These are phyloP conservation scores for Aspergillus cejpii DNA, from an alignment of 2,329 filamentous ascomycete species.

Conservation along the genomic window DNA sequence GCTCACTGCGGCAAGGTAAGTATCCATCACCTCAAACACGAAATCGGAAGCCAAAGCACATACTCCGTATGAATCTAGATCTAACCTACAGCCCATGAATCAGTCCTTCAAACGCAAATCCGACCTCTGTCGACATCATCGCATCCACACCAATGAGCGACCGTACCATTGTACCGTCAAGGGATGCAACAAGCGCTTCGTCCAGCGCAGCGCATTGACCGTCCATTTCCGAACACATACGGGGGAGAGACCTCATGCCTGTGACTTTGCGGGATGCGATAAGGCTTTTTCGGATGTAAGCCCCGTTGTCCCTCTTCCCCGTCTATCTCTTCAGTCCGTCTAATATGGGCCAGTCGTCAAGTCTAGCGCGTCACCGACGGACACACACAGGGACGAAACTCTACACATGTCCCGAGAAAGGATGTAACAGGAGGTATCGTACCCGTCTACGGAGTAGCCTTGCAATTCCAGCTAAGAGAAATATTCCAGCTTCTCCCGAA, in stretches of 20 bases:
- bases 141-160: slow-evolving; percentile 45
- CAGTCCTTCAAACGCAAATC: slow-evolving; percentile 48
- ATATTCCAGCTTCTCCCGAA: slow-evolving; percentile 33
- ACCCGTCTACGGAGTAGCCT: too few species aligned
- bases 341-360: slow-evolving; percentile 39
- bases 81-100: too few species aligned
- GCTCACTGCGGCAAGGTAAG: neutral
- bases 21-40: neutral
- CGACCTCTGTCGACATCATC: slow-evolving; percentile 43
- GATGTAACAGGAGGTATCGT: slow-evolving; percentile 37
- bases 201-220: slow-evolving; percentile 44
- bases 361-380: slow-evolving; percentile 36
- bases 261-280: slow-evolving; percentile 37
- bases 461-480: too few species aligned
- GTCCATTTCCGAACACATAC: slow-evolving; percentile 42
- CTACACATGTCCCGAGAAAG: slow-evolving; percentile 37
- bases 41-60: neutral
- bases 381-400: slow-evolving; percentile 38
- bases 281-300: slow-evolving; percentile 43
- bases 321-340: too few species aligned
- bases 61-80: too few species aligned
- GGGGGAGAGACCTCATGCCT: slow-evolving; percentile 41
- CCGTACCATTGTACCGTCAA: slow-evolving; percentile 42
- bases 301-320: too few species aligned
- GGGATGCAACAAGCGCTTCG: slow-evolving; percentile 45